Evolutionary conservation across 1,284 basidiomycete species (phyloP).

Genomic region (Phellopilus nigrolimitatus): DNA sequence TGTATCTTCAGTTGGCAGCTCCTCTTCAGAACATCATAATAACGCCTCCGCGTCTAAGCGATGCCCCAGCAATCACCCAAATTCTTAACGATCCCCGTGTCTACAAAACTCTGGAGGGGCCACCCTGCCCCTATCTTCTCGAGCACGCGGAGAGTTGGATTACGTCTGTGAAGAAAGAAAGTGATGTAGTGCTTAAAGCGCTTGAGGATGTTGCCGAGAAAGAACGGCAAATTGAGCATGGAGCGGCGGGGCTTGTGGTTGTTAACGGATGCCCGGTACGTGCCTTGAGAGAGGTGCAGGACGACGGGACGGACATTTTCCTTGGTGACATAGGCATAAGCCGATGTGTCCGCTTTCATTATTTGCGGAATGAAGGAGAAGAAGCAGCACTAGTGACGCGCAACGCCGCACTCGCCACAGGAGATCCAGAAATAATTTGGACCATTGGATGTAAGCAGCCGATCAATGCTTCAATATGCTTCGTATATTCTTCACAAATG

Average conservation of each 20-base stretch:
- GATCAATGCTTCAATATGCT: neutral
- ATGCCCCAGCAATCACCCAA: constrained; percentile 14
- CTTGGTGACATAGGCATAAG: constrained; percentile 19
- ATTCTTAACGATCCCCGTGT: constrained; percentile 24
- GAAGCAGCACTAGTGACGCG: constrained; percentile 7
- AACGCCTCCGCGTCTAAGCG: constrained; percentile 23
- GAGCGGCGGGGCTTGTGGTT: neutral
- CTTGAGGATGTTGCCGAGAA: constrained; percentile 4
- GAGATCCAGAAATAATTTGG: constrained; percentile 22
- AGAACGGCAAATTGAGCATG: neutral
- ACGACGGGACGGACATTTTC: constrained; percentile 20
- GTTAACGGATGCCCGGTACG: constrained; percentile 20
- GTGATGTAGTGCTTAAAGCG: constrained; percentile 9
- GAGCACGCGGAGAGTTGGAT: constrained; percentile 23
- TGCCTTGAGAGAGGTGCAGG: constrained; percentile 21
- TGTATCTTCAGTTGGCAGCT: constrained; percentile 23
- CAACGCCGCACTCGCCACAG: constrained; percentile 16
- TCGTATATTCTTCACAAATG: neutral
- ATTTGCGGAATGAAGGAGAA: constrained; percentile 13
- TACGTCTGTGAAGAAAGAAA: constrained; percentile 1
- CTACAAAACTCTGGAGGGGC: constrained; percentile 19
- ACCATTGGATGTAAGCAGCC: constrained; percentile 20
- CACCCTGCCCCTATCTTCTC: constrained; percentile 22
- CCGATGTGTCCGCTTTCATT: constrained; percentile 10
- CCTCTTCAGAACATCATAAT: constrained; percentile 26